phyloP scores from a whole-genome alignment of 2,329 filamentous ascomycete genomes.

The Hypoxylon sp. region DNA sequence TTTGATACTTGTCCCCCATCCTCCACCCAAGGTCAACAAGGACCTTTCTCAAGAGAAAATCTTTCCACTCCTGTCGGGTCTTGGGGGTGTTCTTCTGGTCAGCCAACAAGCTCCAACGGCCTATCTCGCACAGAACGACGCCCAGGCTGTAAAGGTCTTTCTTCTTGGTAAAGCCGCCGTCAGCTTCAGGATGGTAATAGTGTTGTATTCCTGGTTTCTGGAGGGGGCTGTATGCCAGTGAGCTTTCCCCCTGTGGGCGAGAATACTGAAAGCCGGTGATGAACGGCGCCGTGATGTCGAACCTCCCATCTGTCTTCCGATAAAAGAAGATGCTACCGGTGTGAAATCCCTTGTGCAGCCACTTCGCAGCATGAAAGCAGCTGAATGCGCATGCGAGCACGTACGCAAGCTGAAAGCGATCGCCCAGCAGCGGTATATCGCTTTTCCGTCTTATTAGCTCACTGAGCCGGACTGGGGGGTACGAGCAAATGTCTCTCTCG shows the following conservation, averaged over 20 bases:
- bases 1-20: conserved; percentile 25
- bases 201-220: conserved; percentile 8
- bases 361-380: conserved; percentile 23
- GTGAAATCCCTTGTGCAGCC: conserved; percentile 29
- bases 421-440: conserved; percentile 15
- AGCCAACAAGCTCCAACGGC: conserved; percentile 17
- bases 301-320: not conserved
- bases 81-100: not conserved
- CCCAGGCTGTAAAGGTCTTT: conserved; percentile 25
- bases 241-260: conserved; percentile 9
- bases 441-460: not conserved
- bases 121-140: conserved; percentile 23
- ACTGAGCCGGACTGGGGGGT: no score
- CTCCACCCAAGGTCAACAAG: conserved; percentile 26
- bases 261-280: conserved; percentile 29
- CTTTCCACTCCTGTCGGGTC: conserved; percentile 2
- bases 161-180: conserved; percentile 7
- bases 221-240: conserved; percentile 11
- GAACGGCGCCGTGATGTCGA: conserved; percentile 16
- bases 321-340: conserved; percentile 23
- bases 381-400: conserved; percentile 24
- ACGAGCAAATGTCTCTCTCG: not conserved
- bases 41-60: conserved; percentile 2
- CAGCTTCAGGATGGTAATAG: conserved; percentile 17
- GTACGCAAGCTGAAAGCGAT: conserved; percentile 23